Evolutionary conservation across 2,329 filamentous ascomycete species (phyloP).

Genomic region (Trichoderma harzianum): DNA sequence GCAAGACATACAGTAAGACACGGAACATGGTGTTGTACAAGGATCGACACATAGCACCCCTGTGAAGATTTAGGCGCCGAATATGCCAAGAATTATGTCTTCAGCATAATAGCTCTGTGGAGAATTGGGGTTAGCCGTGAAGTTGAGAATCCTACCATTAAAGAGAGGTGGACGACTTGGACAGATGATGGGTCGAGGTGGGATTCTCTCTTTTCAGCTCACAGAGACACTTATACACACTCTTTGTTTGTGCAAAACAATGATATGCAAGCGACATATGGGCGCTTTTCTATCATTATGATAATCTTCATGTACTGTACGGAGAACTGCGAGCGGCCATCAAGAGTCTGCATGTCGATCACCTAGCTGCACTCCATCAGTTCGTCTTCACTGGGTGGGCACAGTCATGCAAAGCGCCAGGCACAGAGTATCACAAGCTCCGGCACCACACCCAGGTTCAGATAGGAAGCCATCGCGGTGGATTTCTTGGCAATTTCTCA

Average conservation of each 20-base stretch:
- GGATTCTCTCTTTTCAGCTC: neutral
- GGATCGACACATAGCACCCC: neutral
- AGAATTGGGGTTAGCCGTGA: neutral
- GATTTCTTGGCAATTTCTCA: neutral
- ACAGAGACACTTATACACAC: neutral
- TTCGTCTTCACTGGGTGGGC: neutral
- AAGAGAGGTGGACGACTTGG: neutral
- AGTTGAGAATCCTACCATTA: neutral
- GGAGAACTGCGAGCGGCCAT: neutral
- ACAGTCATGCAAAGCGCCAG: slow-evolving; percentile 6
- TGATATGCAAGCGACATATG: neutral
- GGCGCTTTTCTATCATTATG: neutral
- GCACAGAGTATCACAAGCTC: neutral
- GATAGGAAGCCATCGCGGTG: neutral
- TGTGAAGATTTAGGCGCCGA: neutral
- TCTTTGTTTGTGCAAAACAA: neutral
- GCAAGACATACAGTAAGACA: neutral
- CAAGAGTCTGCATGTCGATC: neutral
- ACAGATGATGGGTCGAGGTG: neutral
- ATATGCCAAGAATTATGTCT: neutral
- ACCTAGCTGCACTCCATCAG: neutral
- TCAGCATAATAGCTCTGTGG: neutral
- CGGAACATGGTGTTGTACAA: neutral
- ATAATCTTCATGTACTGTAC: neutral
- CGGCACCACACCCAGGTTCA: neutral